A percentile compares a stretch with the other conserved stretches of the same genome.
Conservation (phyloP, 1,284 basidiomycete genomes). For the Irpex sp. region DNA sequence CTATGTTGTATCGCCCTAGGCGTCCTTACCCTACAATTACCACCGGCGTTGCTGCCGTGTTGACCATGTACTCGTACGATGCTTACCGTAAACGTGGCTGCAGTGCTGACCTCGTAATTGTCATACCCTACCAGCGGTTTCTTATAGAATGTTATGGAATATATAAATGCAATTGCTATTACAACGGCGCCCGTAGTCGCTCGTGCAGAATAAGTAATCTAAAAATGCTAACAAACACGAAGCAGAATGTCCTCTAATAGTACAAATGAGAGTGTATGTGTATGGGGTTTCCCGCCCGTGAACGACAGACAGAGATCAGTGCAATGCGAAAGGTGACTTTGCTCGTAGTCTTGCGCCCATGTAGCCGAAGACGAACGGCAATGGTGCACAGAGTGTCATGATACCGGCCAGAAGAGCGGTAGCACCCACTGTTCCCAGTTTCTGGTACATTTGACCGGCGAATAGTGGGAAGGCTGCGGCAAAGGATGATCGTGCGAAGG, state of each 20-base stretch:
- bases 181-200: neutral
- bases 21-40: neutral
- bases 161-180: neutral
- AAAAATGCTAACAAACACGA: neutral
- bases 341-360: constrained; percentile 9
- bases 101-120: neutral
- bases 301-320: neutral
- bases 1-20: neutral
- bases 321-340: constrained; percentile 5
- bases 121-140: neutral
- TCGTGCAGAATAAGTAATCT: neutral
- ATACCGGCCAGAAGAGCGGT: constrained; percentile 71
- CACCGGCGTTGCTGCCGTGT: neutral
- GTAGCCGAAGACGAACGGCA: constrained; percentile 48
- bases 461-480: constrained; percentile 74
- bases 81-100: neutral
- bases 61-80: neutral
- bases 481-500: constrained; percentile 60
- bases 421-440: constrained; percentile 68
- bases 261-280: neutral
- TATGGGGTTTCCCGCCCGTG: neutral
- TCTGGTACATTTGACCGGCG: constrained; percentile 50
- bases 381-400: constrained; percentile 59
- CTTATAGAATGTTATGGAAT: neutral
- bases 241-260: neutral